These are phyloP conservation scores for Xerocomus spinulosus DNA, from an alignment of 768 basidiomycete genomes.

Conservation along the genomic window DNA sequence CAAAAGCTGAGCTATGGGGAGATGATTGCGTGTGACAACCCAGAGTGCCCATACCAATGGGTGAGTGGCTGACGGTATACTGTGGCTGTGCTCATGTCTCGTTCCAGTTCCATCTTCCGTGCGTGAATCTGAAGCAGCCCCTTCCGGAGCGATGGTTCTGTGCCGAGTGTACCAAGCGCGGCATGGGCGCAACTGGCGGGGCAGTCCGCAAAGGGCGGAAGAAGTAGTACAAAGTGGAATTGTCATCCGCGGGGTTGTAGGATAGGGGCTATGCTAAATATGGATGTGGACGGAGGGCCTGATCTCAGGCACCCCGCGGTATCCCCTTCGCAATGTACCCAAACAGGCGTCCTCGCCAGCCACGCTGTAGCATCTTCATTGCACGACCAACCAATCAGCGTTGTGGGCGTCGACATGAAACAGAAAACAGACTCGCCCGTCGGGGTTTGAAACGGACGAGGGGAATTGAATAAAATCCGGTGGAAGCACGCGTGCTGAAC, in stretches of 20 bases:
- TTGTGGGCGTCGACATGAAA: slow-evolving; percentile 26
- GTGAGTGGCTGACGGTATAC: slow-evolving; percentile 46
- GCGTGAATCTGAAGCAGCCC: slow-evolving; percentile 53
- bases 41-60: slow-evolving; percentile 56
- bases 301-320: too few relatives aligned
- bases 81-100: background rate
- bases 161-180: slow-evolving; percentile 44
- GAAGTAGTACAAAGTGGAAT: too few relatives aligned
- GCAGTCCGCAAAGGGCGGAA: slow-evolving; percentile 39
- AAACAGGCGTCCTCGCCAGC: too few relatives aligned
- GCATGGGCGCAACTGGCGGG: slow-evolving; percentile 27
- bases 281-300: too few relatives aligned
- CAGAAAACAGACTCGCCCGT: slow-evolving; percentile 1
- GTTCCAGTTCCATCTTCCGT: slow-evolving; percentile 56
- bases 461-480: slow-evolving; percentile 13
- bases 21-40: slow-evolving; percentile 64
- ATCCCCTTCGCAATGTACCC: too few relatives aligned
- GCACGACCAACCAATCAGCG: too few relatives aligned
- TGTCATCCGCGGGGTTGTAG: too few relatives aligned
- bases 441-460: background rate
- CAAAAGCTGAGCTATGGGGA: slow-evolving; percentile 60
- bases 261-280: too few relatives aligned
- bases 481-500: too few relatives aligned
- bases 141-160: slow-evolving; percentile 59
- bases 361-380: too few relatives aligned